A percentile compares a stretch with the other conserved stretches of the same genome.
phyloP scores from a whole-genome alignment of 495 filamentous ascomycete genomes.

The Podospora comata region DNA sequence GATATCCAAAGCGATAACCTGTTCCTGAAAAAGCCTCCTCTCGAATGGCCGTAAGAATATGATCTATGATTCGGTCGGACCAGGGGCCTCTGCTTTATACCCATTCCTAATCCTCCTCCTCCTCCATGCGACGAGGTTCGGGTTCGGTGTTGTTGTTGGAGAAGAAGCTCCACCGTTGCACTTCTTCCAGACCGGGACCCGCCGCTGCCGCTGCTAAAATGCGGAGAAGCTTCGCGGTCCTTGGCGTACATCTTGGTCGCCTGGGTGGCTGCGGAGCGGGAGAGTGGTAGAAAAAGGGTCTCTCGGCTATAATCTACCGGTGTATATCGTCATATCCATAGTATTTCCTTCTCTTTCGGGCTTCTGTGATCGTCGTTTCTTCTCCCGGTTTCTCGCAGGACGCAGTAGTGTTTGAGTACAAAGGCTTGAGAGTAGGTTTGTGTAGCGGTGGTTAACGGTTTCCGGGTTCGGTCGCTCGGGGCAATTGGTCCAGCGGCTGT shows the following conservation, averaged over 20 bases:
- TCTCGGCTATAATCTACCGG: conserved; percentile 12
- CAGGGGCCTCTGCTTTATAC: neutral
- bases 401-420: neutral
- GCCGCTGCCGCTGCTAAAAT: neutral
- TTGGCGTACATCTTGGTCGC: neutral
- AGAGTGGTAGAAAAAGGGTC: neutral
- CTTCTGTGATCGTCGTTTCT: neutral
- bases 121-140: neutral
- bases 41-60: conserved; percentile 1
- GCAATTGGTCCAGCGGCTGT: neutral
- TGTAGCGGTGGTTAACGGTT: neutral
- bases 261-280: neutral
- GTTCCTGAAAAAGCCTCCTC: neutral
- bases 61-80: neutral
- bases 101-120: conserved; percentile 3
- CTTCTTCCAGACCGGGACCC: neutral
- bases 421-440: neutral
- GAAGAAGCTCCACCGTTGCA: conserved; percentile 1
- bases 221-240: conserved; percentile 8
- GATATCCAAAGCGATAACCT: conserved; percentile 6
- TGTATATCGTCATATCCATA: conserved; percentile 8
- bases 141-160: neutral
- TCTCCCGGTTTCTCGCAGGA: neutral
- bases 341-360: neutral
- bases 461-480: neutral